Conservation (phyloP, 768 basidiomycete genomes). For the Udeniomyces megalosporus region DNA sequence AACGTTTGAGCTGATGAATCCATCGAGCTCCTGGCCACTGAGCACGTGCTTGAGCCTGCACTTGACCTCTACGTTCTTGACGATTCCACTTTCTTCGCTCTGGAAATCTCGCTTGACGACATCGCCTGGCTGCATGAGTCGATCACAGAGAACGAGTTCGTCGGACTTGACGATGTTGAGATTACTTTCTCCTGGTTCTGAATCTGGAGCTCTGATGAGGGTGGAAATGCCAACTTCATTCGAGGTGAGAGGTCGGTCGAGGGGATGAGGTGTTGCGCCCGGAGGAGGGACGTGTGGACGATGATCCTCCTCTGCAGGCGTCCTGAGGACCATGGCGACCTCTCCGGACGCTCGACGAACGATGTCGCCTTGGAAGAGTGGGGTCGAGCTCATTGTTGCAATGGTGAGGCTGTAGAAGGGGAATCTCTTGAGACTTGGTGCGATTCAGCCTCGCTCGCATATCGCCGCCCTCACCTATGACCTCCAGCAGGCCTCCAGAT, state of each 20-base stretch:
- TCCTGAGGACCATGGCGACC: constrained; percentile 8
- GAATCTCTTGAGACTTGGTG: no score
- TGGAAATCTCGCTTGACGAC: constrained; percentile 4
- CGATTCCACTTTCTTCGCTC: constrained; percentile 45
- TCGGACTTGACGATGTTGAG: constrained; percentile 4
- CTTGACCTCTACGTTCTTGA: constrained; percentile 46
- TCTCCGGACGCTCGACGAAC: background rate
- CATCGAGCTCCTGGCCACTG: constrained; percentile 41
- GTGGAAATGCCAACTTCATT: background rate
- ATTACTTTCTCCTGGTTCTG: background rate
- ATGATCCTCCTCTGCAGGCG: background rate
- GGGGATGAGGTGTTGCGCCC: background rate
- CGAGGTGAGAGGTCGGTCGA: background rate
- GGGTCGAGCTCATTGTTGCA: no score
- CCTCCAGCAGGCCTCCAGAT: background rate
- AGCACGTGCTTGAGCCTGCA: constrained; percentile 63
- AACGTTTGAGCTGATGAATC: constrained; percentile 48
- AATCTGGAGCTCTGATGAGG: background rate
- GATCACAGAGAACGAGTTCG: background rate
- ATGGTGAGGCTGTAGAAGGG: no score
- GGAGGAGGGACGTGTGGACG: background rate
- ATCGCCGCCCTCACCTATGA: no score
- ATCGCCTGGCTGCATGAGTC: constrained; percentile 6
- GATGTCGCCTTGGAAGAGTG: constrained; percentile 5
- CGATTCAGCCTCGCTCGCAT: no score